phyloP scores from a whole-genome alignment of 1,139 yeast species.

The Yamadazyma triangularis region DNA sequence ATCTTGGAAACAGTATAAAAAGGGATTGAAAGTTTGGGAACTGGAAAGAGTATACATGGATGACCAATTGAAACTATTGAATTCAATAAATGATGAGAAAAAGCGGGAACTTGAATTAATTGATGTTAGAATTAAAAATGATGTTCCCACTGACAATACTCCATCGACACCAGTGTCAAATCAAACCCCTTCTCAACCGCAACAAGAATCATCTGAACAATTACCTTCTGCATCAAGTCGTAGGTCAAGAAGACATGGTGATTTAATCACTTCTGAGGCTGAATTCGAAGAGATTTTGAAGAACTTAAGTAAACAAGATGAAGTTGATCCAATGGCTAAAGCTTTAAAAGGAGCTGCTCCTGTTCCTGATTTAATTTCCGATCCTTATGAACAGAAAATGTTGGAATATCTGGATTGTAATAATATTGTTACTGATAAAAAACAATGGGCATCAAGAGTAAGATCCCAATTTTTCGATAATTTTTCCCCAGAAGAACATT shows the following conservation, averaged over 20 bases:
- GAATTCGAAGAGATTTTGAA: conserved; percentile 80
- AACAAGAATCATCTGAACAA: neutral
- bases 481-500: conserved; percentile 75
- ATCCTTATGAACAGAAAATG: conserved; percentile 53
- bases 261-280: conserved; percentile 81
- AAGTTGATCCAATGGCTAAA: conserved; percentile 71
- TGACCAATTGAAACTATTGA: conserved; percentile 46
- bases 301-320: conserved; percentile 67
- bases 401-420: conserved; percentile 60
- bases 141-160: conserved; percentile 10
- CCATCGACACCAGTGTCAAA: conserved; percentile 7
- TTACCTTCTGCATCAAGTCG: conserved; percentile 28
- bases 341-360: conserved; percentile 80
- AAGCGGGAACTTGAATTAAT: conserved; percentile 33
- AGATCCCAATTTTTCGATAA: conserved; percentile 63
- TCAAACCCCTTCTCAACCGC: too few relatives aligned
- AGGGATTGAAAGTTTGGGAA: conserved; percentile 43
- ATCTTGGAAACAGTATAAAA: conserved; percentile 47
- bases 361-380: conserved; percentile 74
- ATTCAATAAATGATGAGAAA: conserved; percentile 47
- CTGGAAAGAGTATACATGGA: conserved; percentile 49
- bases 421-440: conserved; percentile 64
- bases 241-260: conserved; percentile 60
- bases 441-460: conserved; percentile 60
- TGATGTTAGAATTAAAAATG: conserved; percentile 24